Conservation (phyloP, 306 rosid genomes). For the Canavalia gladiata region DNA sequence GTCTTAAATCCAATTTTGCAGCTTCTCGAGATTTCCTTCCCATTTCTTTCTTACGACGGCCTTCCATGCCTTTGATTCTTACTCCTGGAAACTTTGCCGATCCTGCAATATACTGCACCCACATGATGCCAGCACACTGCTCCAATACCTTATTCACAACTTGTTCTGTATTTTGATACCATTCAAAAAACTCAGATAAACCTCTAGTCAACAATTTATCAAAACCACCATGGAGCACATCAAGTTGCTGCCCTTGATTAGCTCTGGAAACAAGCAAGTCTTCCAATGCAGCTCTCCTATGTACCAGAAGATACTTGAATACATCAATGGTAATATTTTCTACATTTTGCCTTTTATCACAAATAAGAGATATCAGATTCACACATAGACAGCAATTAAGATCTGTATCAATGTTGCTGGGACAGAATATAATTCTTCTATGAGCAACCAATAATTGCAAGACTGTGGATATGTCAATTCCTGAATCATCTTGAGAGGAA, state of each 20-base stretch:
- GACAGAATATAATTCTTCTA: constrained; percentile 88
- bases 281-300: constrained; percentile 89
- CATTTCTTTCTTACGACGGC: constrained; percentile 94
- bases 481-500: constrained; percentile 71
- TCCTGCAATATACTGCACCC: constrained; percentile 96
- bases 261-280: constrained; percentile 91
- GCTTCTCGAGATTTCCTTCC: constrained; percentile 87
- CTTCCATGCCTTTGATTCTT: constrained; percentile 94
- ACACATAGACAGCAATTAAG: constrained; percentile 94
- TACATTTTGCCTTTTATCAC: constrained; percentile 79
- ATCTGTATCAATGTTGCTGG: constrained; percentile 93
- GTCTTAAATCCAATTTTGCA: constrained; percentile 81
- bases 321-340: constrained; percentile 88
- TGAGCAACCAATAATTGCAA: constrained; percentile 92
- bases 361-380: constrained; percentile 85
- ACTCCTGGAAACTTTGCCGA: constrained; percentile 96
- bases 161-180: constrained; percentile 82
- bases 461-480: constrained; percentile 81
- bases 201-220: constrained; percentile 86
- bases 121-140: constrained; percentile 93
- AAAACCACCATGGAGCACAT: constrained; percentile 93
- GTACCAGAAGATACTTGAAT: constrained; percentile 92
- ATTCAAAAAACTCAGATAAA: constrained; percentile 80
- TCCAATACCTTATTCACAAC: constrained; percentile 83
- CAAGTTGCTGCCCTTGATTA: constrained; percentile 86